These are phyloP conservation scores for Aspergillus sojae DNA, from an alignment of 2,329 filamentous ascomycete genomes.

Conservation along the genomic window DNA sequence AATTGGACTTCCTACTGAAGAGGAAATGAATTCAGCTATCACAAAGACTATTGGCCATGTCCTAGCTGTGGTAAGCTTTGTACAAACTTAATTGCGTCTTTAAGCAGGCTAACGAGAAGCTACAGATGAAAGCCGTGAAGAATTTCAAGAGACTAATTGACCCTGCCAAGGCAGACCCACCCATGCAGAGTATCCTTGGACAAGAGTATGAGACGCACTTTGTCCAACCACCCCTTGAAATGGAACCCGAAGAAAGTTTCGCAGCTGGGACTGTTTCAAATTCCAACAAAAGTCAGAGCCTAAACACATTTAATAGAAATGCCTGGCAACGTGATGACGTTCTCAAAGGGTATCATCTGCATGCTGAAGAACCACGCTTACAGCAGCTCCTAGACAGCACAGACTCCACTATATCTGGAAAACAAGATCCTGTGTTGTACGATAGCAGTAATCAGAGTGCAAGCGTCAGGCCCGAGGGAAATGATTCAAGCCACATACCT, in stretches of 20 bases:
- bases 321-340: conserved; percentile 53
- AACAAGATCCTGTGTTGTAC: not conserved
- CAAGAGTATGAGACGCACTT: conserved; percentile 56
- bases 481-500: conserved; percentile 30
- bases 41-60: conserved; percentile 87
- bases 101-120: conserved; percentile 7
- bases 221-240: conserved; percentile 60
- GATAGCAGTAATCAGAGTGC: conserved; percentile 18
- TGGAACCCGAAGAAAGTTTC: conserved; percentile 45
- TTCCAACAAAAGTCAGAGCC: conserved; percentile 25
- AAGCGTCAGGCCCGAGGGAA: conserved; percentile 24
- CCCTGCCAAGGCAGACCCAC: conserved; percentile 51
- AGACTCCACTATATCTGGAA: conserved; percentile 15
- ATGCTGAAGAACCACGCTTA: conserved; percentile 11
- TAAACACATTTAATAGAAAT: conserved; percentile 55
- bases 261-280: conserved; percentile 22
- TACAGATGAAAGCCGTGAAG: conserved; percentile 82
- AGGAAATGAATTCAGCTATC: conserved; percentile 88
- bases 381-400: conserved; percentile 13
- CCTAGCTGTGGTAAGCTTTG: conserved; percentile 68
- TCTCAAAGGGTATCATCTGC: conserved; percentile 56
- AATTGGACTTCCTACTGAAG: conserved; percentile 81
- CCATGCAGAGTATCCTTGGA: conserved; percentile 63
- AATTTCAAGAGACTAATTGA: conserved; percentile 79
- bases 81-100: not conserved